phyloP scores from a whole-genome alignment of 1,284 basidiomycete genomes.

The Microbotryum silenes-acaulis region DNA sequence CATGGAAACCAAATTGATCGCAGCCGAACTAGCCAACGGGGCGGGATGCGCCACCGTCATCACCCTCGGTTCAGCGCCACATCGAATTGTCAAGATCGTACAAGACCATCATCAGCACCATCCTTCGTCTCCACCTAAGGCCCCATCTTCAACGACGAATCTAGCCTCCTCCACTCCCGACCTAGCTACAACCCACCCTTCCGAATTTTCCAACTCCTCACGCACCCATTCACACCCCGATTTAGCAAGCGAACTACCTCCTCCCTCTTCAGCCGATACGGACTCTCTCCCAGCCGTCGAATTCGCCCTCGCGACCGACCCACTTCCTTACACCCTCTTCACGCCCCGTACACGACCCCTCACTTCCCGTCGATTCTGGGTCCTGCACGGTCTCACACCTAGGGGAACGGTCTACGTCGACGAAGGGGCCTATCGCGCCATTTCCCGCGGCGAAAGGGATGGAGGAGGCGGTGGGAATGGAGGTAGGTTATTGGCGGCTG shows the following conservation, averaged over 20 bases:
- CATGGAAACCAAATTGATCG: slow-evolving; percentile 98
- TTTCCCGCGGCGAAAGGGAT: slow-evolving; percentile 49
- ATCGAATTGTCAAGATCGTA: slow-evolving; percentile 73
- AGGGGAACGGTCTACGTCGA: slow-evolving; percentile 84
- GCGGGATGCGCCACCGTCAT: slow-evolving; percentile 95
- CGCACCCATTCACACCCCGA: not conserved
- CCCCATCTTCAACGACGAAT: not conserved
- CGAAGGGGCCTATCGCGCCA: slow-evolving; percentile 74
- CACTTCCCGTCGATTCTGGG: slow-evolving; percentile 90
- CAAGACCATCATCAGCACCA: slow-evolving; percentile 50
- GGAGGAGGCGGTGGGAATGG: slow-evolving; percentile 57
- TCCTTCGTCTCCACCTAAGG: slow-evolving; percentile 1
- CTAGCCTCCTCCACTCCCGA: not conserved
- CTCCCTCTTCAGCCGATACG: not conserved
- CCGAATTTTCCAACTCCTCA: not conserved
- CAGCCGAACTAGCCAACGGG: slow-evolving; percentile 91
- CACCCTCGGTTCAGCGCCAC: slow-evolving; percentile 69
- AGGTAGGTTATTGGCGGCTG: slow-evolving; percentile 80
- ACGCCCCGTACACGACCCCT: slow-evolving; percentile 64
- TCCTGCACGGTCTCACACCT: slow-evolving; percentile 81
- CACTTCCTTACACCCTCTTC: slow-evolving; percentile 81
- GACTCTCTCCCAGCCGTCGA: slow-evolving; percentile 18
- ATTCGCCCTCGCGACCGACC: slow-evolving; percentile 7
- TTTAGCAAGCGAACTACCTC: too few species aligned
- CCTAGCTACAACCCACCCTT: not conserved